Percentiles rank a stretch among this genome's conserved stretches.
These are phyloP conservation scores for Mycena alexandri DNA, from an alignment of 768 basidiomycete genomes.

Conservation along the genomic window DNA sequence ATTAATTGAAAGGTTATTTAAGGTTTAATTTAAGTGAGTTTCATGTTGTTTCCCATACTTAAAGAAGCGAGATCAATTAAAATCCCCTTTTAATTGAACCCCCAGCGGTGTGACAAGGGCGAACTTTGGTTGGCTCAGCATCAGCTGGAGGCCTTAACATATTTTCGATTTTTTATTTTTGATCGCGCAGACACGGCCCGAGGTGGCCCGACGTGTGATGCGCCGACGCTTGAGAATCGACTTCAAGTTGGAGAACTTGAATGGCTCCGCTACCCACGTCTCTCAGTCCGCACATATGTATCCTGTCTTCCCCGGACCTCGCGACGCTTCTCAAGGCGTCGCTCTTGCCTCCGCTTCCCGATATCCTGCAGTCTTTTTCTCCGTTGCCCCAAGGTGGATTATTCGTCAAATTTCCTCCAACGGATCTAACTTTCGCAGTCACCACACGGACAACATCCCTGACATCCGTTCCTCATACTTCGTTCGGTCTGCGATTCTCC, in stretches of 20 bases:
- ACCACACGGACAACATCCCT: slow-evolving; percentile 83
- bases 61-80: too few relatives aligned
- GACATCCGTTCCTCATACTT: slow-evolving; percentile 75
- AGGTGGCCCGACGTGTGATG: too few relatives aligned
- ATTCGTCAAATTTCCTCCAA: slow-evolving; percentile 8
- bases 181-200: slow-evolving; percentile 3
- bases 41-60: too few relatives aligned
- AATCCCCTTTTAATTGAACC: too few relatives aligned
- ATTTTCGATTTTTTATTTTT: too few relatives aligned
- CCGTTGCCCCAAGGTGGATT: slow-evolving; percentile 82
- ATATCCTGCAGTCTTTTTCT: slow-evolving; percentile 87
- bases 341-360: slow-evolving; percentile 75
- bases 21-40: too few relatives aligned
- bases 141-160: too few relatives aligned
- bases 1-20: too few relatives aligned
- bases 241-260: background rate
- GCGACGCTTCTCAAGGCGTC: slow-evolving; percentile 67
- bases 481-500: slow-evolving; percentile 85
- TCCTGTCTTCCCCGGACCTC: slow-evolving; percentile 80
- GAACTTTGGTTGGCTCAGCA: too few relatives aligned
- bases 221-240: too few relatives aligned
- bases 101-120: too few relatives aligned
- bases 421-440: slow-evolving; percentile 57
- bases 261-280: slow-evolving; percentile 78
- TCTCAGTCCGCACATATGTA: slow-evolving; percentile 85